Evolutionary conservation across 2,329 filamentous ascomycete species (phyloP).

Genomic region (Claviceps digitariae): DNA sequence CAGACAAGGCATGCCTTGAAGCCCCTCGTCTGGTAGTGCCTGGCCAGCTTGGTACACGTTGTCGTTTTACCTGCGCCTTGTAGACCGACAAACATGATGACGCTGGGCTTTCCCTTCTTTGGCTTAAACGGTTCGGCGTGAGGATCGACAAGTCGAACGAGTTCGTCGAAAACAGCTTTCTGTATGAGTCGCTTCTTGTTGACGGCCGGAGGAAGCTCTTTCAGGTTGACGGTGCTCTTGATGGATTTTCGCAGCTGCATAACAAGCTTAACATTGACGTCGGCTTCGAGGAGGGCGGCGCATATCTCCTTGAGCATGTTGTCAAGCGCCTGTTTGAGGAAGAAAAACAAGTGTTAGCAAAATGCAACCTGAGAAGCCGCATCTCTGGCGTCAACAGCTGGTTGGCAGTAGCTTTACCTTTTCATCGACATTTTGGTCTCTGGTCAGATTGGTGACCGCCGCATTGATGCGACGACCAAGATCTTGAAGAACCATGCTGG

Average conservation of each 20-base stretch:
- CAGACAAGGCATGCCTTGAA: slow-evolving; percentile 92
- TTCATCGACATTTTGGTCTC: slow-evolving; percentile 87
- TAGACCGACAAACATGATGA: slow-evolving; percentile 98
- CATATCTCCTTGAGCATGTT: slow-evolving; percentile 98
- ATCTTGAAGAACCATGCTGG: slow-evolving; percentile 91
- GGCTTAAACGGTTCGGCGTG: slow-evolving; percentile 93
- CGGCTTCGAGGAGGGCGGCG: slow-evolving; percentile 85
- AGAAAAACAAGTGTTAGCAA: not conserved
- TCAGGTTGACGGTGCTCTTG: slow-evolving; percentile 82
- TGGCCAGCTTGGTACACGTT: slow-evolving; percentile 89
- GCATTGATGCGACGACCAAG: slow-evolving; percentile 95
- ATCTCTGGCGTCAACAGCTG: not conserved
- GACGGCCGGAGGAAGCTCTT: slow-evolving; percentile 75
- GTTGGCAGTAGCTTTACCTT: slow-evolving; percentile 46
- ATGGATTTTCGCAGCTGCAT: slow-evolving; percentile 87
- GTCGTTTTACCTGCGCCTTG: slow-evolving; percentile 98
- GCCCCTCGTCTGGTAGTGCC: slow-evolving; percentile 86
- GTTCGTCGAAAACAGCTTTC: slow-evolving; percentile 93
- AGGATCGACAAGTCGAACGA: slow-evolving; percentile 89
- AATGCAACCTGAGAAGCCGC: no score
- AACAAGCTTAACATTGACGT: slow-evolving; percentile 93
- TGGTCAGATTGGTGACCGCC: slow-evolving; percentile 84
- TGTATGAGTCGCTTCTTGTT: slow-evolving; percentile 99
- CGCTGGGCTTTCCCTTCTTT: slow-evolving; percentile 89
- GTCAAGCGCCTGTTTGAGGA: slow-evolving; percentile 63